Evolutionary conservation across 768 basidiomycete genomes (phyloP).

Genomic region (Trametes cubensis): DNA sequence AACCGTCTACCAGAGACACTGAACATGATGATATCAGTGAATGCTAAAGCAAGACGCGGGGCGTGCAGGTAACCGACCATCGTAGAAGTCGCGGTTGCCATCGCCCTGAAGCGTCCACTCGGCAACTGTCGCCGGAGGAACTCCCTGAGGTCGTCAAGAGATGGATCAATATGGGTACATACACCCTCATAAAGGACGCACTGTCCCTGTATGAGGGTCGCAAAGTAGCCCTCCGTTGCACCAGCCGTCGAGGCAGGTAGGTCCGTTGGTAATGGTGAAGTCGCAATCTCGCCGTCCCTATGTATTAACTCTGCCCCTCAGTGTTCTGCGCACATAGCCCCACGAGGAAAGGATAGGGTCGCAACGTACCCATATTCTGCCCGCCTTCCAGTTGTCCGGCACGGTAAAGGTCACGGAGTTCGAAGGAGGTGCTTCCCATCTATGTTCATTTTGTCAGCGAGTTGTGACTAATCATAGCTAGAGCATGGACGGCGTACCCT

Average conservation of each 20-base stretch:
- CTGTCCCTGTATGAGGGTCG: slow-evolving; percentile 52
- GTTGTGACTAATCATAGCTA: neutral
- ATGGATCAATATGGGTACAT: neutral
- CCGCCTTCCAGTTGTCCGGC: slow-evolving; percentile 66
- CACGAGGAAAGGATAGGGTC: neutral
- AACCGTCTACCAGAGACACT: slow-evolving; percentile 34
- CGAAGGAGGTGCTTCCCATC: slow-evolving; percentile 40
- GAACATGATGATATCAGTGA: neutral
- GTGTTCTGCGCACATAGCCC: neutral
- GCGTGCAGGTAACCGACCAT: slow-evolving; percentile 13
- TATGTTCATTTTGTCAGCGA: slow-evolving; percentile 13
- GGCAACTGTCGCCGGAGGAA: slow-evolving; percentile 38
- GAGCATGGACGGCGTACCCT: slow-evolving; percentile 43
- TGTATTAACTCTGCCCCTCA: neutral
- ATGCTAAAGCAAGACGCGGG: too few relatives aligned
- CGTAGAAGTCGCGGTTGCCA: slow-evolving; percentile 29
- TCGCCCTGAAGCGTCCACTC: slow-evolving; percentile 38
- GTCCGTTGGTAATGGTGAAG: slow-evolving; percentile 50
- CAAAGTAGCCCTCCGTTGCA: slow-evolving; percentile 72
- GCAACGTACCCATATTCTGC: slow-evolving; percentile 58
- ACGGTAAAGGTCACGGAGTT: slow-evolving; percentile 52
- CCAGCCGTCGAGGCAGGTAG: slow-evolving; percentile 63
- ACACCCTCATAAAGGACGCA: slow-evolving; percentile 22
- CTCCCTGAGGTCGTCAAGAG: slow-evolving; percentile 25
- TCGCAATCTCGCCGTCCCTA: slow-evolving; percentile 48